A percentile compares a stretch with the other conserved stretches of the same genome.
phyloP scores from a whole-genome alignment of 2,329 filamentous ascomycete genomes.

The Epichloe sp. region DNA sequence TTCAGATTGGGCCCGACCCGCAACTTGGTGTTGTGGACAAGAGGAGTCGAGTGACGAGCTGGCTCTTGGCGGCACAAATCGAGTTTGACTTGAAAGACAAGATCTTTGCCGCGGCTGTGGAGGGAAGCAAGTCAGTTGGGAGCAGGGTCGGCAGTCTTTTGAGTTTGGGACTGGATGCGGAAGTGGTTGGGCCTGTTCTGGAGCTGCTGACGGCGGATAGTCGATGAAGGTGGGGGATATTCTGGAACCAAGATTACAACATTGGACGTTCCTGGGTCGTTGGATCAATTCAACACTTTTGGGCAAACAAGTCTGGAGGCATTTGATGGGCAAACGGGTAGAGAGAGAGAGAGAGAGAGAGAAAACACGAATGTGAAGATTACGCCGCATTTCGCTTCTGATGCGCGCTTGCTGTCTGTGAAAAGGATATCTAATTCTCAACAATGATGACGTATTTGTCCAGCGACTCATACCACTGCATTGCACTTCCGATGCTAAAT shows the following conservation, averaged over 20 bases:
- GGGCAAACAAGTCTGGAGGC: too few species aligned
- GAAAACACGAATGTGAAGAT: not conserved
- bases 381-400: not conserved
- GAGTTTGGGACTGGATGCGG: conserved; percentile 1
- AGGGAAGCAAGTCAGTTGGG: not conserved
- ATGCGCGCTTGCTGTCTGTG: too few species aligned
- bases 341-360: not conserved
- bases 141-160: conserved; percentile 2
- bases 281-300: not conserved
- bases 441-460: conserved; percentile 9
- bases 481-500: conserved; percentile 9
- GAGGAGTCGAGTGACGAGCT: not conserved
- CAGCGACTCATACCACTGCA: conserved; percentile 13
- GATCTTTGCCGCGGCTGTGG: not conserved
- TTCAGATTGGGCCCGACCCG: conserved; percentile 1
- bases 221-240: not conserved
- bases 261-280: too few species aligned
- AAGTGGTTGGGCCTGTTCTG: conserved; percentile 1
- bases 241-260: too few species aligned
- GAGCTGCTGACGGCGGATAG: conserved; percentile 3
- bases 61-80: conserved; percentile 2
- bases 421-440: not conserved
- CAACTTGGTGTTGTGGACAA: not conserved
- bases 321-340: too few species aligned
- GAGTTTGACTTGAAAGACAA: conserved; percentile 2